A percentile compares a stretch with the other conserved stretches of the same genome.
Conservation (phyloP, 73 alveolate species). For the Tetrahymena borealis region DNA sequence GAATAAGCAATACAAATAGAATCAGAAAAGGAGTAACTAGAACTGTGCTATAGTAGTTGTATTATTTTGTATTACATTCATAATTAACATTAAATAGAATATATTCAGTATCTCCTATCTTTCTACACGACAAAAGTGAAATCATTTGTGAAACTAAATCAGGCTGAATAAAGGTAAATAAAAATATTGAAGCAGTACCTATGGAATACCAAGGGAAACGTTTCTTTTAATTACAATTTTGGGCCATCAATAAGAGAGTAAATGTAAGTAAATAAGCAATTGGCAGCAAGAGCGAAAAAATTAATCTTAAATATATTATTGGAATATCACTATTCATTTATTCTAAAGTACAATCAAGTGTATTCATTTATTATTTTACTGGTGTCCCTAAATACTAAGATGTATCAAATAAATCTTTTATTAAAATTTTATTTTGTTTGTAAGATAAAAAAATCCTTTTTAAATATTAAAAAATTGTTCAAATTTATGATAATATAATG, state of each 20-base stretch:
- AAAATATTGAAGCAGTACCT: neutral
- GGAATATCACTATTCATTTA: constrained; percentile 7
- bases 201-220: neutral
- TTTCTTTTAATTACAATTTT: neutral
- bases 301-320: neutral
- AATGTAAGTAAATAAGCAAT: neutral
- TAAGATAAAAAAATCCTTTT: no score
- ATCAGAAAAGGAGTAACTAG: constrained; percentile 7
- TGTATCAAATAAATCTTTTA: constrained; percentile 5
- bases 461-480: no score
- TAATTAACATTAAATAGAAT: neutral
- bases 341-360: neutral
- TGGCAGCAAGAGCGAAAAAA: neutral
- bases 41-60: neutral
- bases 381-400: neutral
- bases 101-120: neutral
- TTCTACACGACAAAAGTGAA: neutral
- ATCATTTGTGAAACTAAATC: neutral
- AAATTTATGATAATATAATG: neutral
- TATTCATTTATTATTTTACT: constrained; percentile 1
- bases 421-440: no score
- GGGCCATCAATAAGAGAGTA: neutral
- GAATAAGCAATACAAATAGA: constrained; percentile 1
- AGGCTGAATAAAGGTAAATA: neutral
- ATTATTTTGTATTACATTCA: constrained; percentile 1